Evolutionary conservation across 768 basidiomycete genomes (phyloP), one percentile per base, ranked within the genome.

Genomic region (Serpula lacrymans): DNA sequence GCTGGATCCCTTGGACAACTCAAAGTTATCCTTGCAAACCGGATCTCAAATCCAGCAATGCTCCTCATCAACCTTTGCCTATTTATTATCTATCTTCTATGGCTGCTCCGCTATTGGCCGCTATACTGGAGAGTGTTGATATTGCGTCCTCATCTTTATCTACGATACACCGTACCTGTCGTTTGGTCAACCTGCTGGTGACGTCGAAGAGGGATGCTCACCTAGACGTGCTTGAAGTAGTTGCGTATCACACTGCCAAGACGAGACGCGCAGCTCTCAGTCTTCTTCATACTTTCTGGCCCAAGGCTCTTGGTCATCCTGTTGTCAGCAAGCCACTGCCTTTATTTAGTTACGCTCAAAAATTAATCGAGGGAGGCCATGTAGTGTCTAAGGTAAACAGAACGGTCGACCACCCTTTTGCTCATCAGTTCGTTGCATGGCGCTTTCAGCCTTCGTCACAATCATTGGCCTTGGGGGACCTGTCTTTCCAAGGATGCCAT

Each of bases 381-480:
- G n/a, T 7, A 6, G 31, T 7, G 14, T 8, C n/a, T 18, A 14
- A 14, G 7, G 31, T 18, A 6, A 33, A 14, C 31, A n/a, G n/a
- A n/a, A n/a, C 31, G 6, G 7, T 33, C 31, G 31, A 33, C 6
- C 6, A 33, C n/a, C 14, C 20, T 14, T 20, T 21, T 22, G 56
- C 64, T 3, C 86, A 88, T 55, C 78, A 84, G 46, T 87, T 88
- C 52, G 60, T 78, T 1, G 77, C 82, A 7, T 89, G 87, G 87
- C 64, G 72, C 20, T 88, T 74, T 68, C 46, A 50, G 42, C 46
- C 54, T 47, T 29, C 51, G 37, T 9, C 49, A 25, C 17, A 47
- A 28, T 50, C 62, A 35, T 29, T 48, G 43, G 18, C 55, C 39
- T 51, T 64, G 59, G 50, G 62, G 34, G 47, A 65, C 18, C 38